phyloP scores from a whole-genome alignment of 73 alveolate species.

The Loxodes magnus region DNA sequence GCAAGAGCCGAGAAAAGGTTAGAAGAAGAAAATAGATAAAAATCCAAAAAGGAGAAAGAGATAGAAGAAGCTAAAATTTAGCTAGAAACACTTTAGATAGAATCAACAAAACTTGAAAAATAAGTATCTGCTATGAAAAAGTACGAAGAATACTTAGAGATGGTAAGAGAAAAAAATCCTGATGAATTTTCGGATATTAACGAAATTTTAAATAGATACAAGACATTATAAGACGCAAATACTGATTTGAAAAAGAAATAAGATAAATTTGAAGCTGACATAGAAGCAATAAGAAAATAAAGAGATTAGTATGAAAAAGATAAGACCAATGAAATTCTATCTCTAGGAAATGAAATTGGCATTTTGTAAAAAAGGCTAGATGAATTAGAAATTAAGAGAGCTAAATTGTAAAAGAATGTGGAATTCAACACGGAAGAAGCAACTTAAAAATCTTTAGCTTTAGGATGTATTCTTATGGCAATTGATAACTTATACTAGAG shows the following conservation, averaged over 20 bases:
- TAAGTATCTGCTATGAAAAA: slow-evolving; percentile 52
- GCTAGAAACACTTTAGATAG: slow-evolving; percentile 13
- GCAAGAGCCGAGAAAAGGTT: slow-evolving; percentile 54
- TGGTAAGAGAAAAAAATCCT: slow-evolving; percentile 49
- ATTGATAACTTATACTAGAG: slow-evolving; percentile 12
- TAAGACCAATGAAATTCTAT: slow-evolving; percentile 21
- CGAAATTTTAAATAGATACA: slow-evolving; percentile 55
- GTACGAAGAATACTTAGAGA: slow-evolving; percentile 69
- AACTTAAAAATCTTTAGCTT: neutral
- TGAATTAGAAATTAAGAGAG: slow-evolving; percentile 20
- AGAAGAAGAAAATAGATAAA: slow-evolving; percentile 34
- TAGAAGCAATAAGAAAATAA: slow-evolving; percentile 7
- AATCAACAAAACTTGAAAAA: slow-evolving; percentile 20
- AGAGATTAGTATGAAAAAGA: slow-evolving; percentile 13
- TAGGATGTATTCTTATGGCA: slow-evolving; percentile 14
- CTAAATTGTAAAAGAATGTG: neutral
- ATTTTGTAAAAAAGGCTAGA: slow-evolving; percentile 21
- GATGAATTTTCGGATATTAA: slow-evolving; percentile 66
- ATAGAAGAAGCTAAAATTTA: slow-evolving; percentile 13
- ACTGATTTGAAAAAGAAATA: slow-evolving; percentile 17
- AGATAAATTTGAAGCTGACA: slow-evolving; percentile 13
- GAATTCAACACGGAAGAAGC: neutral
- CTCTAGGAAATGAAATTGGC: slow-evolving; percentile 34
- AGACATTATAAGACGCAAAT: slow-evolving; percentile 37
- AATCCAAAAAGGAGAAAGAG: slow-evolving; percentile 25